These are phyloP conservation scores for Candida pseudoviswanathii DNA, from an alignment of 1,139 yeast genomes.

Conservation along the genomic window DNA sequence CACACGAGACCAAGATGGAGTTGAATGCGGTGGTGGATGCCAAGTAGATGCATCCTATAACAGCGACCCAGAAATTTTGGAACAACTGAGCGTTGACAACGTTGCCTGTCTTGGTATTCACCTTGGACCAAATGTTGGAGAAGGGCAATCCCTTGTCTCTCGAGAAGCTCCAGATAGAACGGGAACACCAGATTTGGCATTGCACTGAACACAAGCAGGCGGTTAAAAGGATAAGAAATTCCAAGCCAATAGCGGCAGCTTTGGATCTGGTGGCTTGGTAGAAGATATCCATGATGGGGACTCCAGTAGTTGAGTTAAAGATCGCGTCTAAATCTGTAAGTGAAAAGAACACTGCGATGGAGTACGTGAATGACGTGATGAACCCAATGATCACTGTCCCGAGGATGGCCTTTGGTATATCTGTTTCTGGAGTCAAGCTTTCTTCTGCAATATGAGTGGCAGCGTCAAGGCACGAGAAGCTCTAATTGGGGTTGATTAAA, in stretches of 20 bases:
- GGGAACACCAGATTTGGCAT: conserved; percentile 76
- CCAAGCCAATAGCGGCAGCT: conserved; percentile 62
- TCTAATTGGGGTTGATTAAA: conserved; percentile 68
- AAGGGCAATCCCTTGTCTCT: conserved; percentile 58
- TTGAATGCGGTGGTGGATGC: conserved; percentile 47
- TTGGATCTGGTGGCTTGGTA: conserved; percentile 57
- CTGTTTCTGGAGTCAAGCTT: conserved; percentile 57
- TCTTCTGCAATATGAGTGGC: conserved; percentile 76
- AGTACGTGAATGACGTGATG: conserved; percentile 59
- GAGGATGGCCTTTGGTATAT: conserved; percentile 65
- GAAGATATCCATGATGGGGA: conserved; percentile 64
- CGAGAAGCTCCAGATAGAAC: conserved; percentile 77
- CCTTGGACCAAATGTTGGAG: conserved; percentile 34
- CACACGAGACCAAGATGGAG: conserved; percentile 42
- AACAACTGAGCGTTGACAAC: conserved; percentile 41
- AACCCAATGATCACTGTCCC: conserved; percentile 70
- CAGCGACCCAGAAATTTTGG: conserved; percentile 37
- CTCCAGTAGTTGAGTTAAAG: conserved; percentile 52
- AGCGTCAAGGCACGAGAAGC: conserved; percentile 67
- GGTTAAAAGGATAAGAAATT: conserved; percentile 57
- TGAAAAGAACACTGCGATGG: conserved; percentile 64
- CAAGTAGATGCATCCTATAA: conserved; percentile 43
- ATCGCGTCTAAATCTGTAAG: conserved; percentile 52
- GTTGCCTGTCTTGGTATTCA: conserved; percentile 33
- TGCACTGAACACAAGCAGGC: conserved; percentile 72